Evolutionary conservation across 352 stramenopile species (phyloP).

Genomic region (Globisporangium ultimum): DNA sequence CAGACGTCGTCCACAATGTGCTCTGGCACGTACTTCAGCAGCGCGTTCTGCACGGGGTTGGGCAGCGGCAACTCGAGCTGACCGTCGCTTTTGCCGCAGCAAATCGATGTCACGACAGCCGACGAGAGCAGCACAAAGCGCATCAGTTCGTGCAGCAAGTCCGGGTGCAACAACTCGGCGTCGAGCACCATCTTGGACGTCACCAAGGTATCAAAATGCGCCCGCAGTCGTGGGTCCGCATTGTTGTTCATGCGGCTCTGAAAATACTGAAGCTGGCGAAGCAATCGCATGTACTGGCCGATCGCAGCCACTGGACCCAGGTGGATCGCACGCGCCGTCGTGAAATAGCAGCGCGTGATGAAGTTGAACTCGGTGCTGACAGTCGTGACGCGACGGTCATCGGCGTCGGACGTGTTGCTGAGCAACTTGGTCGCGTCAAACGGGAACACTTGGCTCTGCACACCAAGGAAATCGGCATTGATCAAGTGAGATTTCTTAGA

Average conservation of each 20-base stretch:
- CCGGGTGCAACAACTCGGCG: conserved; percentile 70
- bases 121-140: conserved; percentile 70
- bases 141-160: conserved; percentile 75
- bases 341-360: conserved; percentile 96
- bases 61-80: conserved; percentile 38
- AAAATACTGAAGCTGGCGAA: conserved; percentile 89
- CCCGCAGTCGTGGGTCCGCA: conserved; percentile 61
- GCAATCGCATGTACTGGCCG: conserved; percentile 79
- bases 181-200: conserved; percentile 79
- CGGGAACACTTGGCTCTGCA: conserved; percentile 58
- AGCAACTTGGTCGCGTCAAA: conserved; percentile 61
- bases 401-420: conserved; percentile 16
- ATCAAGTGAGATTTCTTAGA: conserved; percentile 78
- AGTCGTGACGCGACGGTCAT: conserved; percentile 15
- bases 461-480: conserved; percentile 48
- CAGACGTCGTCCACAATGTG: conserved; percentile 96
- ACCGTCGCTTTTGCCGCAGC: conserved; percentile 16
- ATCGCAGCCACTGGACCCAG: conserved; percentile 88
- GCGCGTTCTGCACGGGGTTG: conserved; percentile 19
- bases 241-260: conserved; percentile 78
- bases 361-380: conserved; percentile 90
- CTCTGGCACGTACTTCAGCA: conserved; percentile 89
- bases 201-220: conserved; percentile 72
- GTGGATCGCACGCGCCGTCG: conserved; percentile 90
- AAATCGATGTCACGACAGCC: conserved; percentile 57